Base-by-base conservation (phyloP, 306 rosid genomes). In the Astragalus glycyphyllos region DNA sequence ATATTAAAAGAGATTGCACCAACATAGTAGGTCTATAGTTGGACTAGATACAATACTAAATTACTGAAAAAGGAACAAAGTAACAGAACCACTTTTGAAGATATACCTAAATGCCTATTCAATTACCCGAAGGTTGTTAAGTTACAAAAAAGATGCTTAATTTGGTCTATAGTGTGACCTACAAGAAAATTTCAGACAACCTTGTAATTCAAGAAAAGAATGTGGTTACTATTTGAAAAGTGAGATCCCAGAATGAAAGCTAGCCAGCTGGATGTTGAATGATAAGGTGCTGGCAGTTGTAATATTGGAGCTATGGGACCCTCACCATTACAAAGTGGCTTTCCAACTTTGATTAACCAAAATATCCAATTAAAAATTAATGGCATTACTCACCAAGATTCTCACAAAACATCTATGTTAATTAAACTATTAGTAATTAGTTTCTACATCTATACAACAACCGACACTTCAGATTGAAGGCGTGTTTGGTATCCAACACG, bases 261-360 rank as follows among this genome's bases (percentile, higher is more conserved):
- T 66, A 54, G 77, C 84, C 81, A 83, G 82, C 84, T 83, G 49
- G 86, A 76, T 71, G 74, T 79, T 79, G 78, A 59, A 68, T 75
- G n/a, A 79, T 47, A 56, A 47, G 71, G 46, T 66, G 76, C 69
- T 75, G 77, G 75, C 71, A 66, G 70, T 37, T 75, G 73, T 45
- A 42, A 58, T 54, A 15, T 71, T 71, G 65, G 64, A 54, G 23
- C 29, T 58, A 72, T 48, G 55, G 62, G 79, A 32, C 79, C 86
- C 84, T 75, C 74, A 73, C 50, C 1, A 38, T 65, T 73, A 20
- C 79, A 74, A 82, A 79, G 81, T 79, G 29, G 12, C 79, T 71
- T 75, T 79, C 61, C 2, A 46, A 31, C 67, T 40, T 74, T 69
- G 55, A 69, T 69, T 56, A 53, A 16, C 66, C 42, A 63, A 46